These are phyloP conservation scores for Aspergillus pseudoglaucus DNA, from an alignment of 2,329 filamentous ascomycete species.

Conservation along the genomic window DNA sequence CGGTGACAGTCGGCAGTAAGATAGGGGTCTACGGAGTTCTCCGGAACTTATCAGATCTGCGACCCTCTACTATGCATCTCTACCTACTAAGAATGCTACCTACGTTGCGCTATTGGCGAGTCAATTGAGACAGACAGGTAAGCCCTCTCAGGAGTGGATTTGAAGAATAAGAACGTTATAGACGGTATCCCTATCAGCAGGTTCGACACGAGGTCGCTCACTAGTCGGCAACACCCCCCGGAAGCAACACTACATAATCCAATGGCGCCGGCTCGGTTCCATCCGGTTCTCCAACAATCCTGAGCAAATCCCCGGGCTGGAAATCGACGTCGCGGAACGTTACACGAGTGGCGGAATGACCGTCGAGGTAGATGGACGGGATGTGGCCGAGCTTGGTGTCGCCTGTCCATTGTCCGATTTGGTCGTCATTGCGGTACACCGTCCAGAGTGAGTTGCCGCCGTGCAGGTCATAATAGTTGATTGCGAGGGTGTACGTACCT, in stretches of 20 bases:
- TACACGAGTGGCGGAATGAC: constrained; percentile 57
- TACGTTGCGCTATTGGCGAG: too few species aligned
- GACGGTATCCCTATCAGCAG: too few species aligned
- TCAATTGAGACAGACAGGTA: too few species aligned
- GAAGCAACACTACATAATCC: constrained; percentile 61
- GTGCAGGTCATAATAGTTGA: constrained; percentile 61
- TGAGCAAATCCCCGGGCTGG: constrained; percentile 47
- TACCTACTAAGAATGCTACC: too few species aligned
- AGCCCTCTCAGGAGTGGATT: too few species aligned
- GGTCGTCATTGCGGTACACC: constrained; percentile 47
- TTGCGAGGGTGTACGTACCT: constrained; percentile 6
- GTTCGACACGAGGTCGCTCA: too few species aligned
- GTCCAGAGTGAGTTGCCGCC: constrained; percentile 53
- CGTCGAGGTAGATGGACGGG: constrained; percentile 55
- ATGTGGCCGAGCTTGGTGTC: constrained; percentile 56
- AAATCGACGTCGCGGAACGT: constrained; percentile 51
- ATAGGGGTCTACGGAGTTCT: too few species aligned
- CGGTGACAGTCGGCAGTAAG: too few species aligned
- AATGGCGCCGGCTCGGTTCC: constrained; percentile 59
- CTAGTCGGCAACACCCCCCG: constrained; percentile 52
- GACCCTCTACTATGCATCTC: too few species aligned
- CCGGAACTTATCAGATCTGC: too few species aligned
- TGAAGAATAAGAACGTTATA: too few species aligned
- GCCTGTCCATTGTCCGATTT: constrained; percentile 54
- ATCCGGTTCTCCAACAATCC: constrained; percentile 52